Evolutionary conservation across 495 filamentous ascomycete genomes (phyloP), one percentile per base, ranked within the genome.

Genomic region (Rhizodiscina lignyota): DNA sequence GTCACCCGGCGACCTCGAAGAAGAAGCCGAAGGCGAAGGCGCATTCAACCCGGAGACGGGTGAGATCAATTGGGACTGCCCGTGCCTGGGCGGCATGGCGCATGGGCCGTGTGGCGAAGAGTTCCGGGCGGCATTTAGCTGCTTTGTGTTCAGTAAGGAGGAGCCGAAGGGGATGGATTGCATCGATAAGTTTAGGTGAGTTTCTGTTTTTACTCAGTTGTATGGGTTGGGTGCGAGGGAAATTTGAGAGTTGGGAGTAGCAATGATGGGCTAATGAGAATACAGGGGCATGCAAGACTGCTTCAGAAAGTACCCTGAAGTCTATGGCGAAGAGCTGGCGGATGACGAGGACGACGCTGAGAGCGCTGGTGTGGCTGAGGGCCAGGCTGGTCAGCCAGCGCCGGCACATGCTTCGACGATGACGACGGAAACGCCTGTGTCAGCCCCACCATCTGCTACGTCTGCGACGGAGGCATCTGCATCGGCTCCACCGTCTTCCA

Each of bases 1-100:
- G 17, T 12, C 40, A 27, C 17, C 13, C 48, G 67, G 73, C 42
- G 75, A 70, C 4, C 60, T 89, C 12, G 77, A 89, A 56, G 70
- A 80, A 32, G 82, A 94, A 56, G 83, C 84, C 16, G 66, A 57
- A 35, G 67, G 83, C 42, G 71, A 94, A 54, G 89, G 86, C 16
- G 89, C 89, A 0, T 97, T 94, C 62, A 87, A 97, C 57, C 83
- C 83, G 10, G 91, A 96, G 66, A 97, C 89, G 5, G 89, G 89
- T 43, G 89, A 96, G 68, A 97, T 97, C 60, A 96, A 97, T 66
- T 97, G 91, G 91, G 89, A 94, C 53, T 97, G 89, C 58, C 89
- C 91, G 15, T 97, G 89, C 52, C 63, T 97, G 18, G 89, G 89
- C 32, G 89, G 89, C 19, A 97, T 97, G 89, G 89, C 89, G 5